phyloP scores from a whole-genome alignment of 495 filamentous ascomycete species.

The Collariella sp. region DNA sequence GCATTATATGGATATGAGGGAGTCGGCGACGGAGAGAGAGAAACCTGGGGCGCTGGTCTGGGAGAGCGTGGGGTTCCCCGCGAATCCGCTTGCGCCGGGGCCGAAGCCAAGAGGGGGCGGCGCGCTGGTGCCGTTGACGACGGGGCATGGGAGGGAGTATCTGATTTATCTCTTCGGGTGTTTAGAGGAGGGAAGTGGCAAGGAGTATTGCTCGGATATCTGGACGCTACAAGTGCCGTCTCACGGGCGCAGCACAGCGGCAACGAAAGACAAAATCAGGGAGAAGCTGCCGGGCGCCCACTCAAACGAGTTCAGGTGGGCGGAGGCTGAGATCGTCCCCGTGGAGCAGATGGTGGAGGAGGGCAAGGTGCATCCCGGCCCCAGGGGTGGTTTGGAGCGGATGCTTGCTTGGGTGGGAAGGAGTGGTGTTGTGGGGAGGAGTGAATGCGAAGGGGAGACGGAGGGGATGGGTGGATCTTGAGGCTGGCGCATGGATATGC shows the following conservation, averaged over 20 bases:
- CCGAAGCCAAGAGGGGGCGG: conserved; percentile 37
- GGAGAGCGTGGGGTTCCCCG: conserved; percentile 38
- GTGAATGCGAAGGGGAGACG: conserved; percentile 37
- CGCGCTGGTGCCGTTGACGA: conserved; percentile 39
- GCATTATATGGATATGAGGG: conserved; percentile 33
- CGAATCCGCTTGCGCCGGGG: conserved; percentile 39
- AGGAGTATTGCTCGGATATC: conserved; percentile 33
- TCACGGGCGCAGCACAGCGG: conserved; percentile 34
- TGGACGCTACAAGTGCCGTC: conserved; percentile 47
- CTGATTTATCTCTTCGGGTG: conserved; percentile 45
- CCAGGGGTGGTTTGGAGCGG: conserved; percentile 41
- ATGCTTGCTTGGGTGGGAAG: conserved; percentile 34
- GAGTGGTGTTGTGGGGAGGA: conserved; percentile 46
- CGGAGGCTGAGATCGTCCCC: conserved; percentile 38
- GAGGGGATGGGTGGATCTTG: conserved; percentile 48
- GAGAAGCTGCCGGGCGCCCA: conserved; percentile 31
- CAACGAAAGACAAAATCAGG: conserved; percentile 44
- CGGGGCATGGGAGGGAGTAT: conserved; percentile 44
- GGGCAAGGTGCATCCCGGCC: conserved; percentile 47
- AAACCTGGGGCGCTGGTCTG: conserved; percentile 27
- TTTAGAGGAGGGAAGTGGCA: background rate
- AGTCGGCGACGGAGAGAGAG: conserved; percentile 24
- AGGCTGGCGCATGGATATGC: conserved; percentile 29
- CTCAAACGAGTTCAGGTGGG: conserved; percentile 38
- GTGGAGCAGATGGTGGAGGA: conserved; percentile 30